Evolutionary conservation across 2,329 filamentous ascomycete genomes (phyloP).

Genomic region (Epichloe bromicola): DNA sequence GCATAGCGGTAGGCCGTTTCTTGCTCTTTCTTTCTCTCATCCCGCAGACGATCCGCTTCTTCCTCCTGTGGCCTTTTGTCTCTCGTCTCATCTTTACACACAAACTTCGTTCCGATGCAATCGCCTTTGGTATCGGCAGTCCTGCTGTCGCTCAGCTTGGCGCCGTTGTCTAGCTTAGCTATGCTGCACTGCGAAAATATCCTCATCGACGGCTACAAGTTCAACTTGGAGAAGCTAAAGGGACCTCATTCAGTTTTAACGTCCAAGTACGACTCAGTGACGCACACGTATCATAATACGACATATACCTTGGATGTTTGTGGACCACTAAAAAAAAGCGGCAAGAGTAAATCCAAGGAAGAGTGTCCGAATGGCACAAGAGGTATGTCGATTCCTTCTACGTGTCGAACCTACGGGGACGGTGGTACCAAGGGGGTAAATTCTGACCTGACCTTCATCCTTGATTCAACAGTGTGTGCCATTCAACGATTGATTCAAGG

Average conservation of each 20-base stretch:
- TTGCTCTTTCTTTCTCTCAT: neutral
- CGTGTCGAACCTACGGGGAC: neutral
- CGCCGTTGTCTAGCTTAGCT: constrained; percentile 26
- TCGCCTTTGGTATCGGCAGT: constrained; percentile 24
- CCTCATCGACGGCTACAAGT: constrained; percentile 42
- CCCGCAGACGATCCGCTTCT: neutral
- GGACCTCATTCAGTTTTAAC: constrained; percentile 60
- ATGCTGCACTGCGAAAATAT: constrained; percentile 52
- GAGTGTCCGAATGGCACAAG: constrained; percentile 58
- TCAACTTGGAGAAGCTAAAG: constrained; percentile 49
- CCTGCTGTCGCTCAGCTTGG: constrained; percentile 24
- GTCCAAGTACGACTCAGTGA: constrained; percentile 36
- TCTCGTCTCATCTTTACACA: neutral
- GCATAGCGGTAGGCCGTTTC: neutral
- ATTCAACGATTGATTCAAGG: constrained; percentile 47
- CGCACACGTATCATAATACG: constrained; percentile 46
- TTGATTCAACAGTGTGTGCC: constrained; percentile 51
- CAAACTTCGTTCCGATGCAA: constrained; percentile 22
- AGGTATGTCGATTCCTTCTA: constrained; percentile 30
- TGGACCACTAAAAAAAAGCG: constrained; percentile 46
- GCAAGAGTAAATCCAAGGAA: constrained; percentile 38
- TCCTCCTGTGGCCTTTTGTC: neutral
- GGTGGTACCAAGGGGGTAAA: neutral
- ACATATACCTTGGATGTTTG: constrained; percentile 78
- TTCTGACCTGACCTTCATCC: neutral